These are phyloP conservation scores for Solanum ossicruentum DNA, from an alignment of 257 asterid species.

Conservation along the genomic window DNA sequence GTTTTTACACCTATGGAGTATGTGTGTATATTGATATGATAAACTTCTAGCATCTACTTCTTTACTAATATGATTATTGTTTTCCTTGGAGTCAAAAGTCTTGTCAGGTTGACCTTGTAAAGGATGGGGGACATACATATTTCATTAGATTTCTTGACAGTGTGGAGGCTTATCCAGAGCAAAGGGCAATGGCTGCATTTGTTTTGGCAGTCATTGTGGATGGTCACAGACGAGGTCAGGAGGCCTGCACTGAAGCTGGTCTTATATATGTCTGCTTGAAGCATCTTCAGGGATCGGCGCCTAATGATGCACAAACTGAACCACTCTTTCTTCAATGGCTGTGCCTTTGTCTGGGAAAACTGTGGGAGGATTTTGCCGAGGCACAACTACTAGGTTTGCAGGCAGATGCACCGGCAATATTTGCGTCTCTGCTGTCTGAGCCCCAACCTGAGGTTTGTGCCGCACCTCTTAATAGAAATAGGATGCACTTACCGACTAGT, in stretches of 20 bases:
- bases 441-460: conserved; percentile 92
- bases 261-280: conserved; percentile 70
- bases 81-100: conserved; percentile 39
- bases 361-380: conserved; percentile 91
- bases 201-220: conserved; percentile 96
- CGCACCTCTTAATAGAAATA: background rate
- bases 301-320: conserved; percentile 74
- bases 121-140: conserved; percentile 88
- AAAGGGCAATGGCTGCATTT: conserved; percentile 99
- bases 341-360: conserved; percentile 88
- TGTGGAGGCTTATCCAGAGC: conserved; percentile 94
- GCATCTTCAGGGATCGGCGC: conserved; percentile 71
- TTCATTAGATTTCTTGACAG: conserved; percentile 92
- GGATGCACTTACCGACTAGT: background rate
- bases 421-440: conserved; percentile 76
- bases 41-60: background rate
- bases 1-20: background rate
- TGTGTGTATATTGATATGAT: background rate
- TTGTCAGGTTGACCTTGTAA: conserved; percentile 98
- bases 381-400: conserved; percentile 77
- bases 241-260: conserved; percentile 78
- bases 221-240: conserved; percentile 93
- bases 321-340: conserved; percentile 97
- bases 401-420: conserved; percentile 79
- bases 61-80: background rate